phyloP scores from a whole-genome alignment of 78 protist species.

The Andalucia godoyi region DNA sequence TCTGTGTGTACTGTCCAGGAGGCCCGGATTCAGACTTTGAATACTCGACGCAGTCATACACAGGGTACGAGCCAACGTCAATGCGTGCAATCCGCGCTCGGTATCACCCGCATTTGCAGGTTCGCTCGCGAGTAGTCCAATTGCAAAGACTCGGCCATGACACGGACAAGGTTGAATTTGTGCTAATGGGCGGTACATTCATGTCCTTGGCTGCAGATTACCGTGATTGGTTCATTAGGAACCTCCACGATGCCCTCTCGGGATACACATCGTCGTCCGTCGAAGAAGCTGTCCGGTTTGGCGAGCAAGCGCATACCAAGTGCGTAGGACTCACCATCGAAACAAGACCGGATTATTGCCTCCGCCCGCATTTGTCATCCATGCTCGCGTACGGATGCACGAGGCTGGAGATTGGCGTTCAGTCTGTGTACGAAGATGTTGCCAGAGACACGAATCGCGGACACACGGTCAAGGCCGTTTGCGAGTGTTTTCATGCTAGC shows the following conservation, averaged over 20 bases:
- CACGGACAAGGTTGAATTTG: conserved; percentile 85
- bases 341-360: conserved; percentile 95
- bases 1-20: conserved; percentile 79
- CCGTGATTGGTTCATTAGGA: conserved; percentile 76
- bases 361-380: conserved; percentile 39
- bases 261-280: conserved; percentile 74
- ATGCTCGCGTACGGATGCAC: conserved; percentile 79
- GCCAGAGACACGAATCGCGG: conserved; percentile 78
- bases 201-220: conserved; percentile 75
- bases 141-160: conserved; percentile 78
- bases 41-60: conserved; percentile 63
- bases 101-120: conserved; percentile 83
- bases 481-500: conserved; percentile 50
- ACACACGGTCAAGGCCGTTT: conserved; percentile 66
- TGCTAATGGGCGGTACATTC: conserved; percentile 97
- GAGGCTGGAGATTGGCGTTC: conserved; percentile 89
- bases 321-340: conserved; percentile 92
- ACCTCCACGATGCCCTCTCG: conserved; percentile 88
- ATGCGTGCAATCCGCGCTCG: conserved; percentile 95
- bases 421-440: conserved; percentile 79
- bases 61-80: conserved; percentile 86
- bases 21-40: conserved; percentile 95
- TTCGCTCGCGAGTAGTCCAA: conserved; percentile 74
- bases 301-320: conserved; percentile 52
- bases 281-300: conserved; percentile 54